Base-by-base conservation (phyloP, 148 eudicot species). In the Diospyros lotus region DNA sequence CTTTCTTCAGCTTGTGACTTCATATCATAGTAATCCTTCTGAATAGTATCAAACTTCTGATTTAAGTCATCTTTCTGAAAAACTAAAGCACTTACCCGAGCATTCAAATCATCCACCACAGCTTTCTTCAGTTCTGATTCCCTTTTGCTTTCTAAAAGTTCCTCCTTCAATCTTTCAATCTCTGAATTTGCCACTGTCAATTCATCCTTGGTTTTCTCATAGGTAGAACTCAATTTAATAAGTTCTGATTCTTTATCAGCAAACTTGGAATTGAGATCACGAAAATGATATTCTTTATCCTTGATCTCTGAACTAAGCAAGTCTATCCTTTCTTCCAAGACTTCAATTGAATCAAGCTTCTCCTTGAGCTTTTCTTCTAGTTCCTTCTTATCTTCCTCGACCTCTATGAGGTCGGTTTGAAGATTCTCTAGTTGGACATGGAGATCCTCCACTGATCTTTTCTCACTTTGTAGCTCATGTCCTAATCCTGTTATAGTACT, bases 321-420 rank as follows among this genome's bases (percentile, higher is more conserved):
- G 72, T 77, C 79, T 40, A 89, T 76, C 67, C 78, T 86, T 75
- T 87, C 97, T 84, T 89, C 83, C 87, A 96, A 73, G 68, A 75
- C 77, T 51, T 85, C 80, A 72, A 90, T 73, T 12, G 80, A 74
- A 61, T 80, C 76, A 68, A 87, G 75, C 85, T 90, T 92, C 86
- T 90, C 90, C 67, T 87, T 84, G 76, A 94, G 76, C 73, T 77
- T 78, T 74, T 79, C 88, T 81, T 89, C 89, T 9, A 94, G 81
- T 72, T 80, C 79, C 72, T 53, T 58, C 67, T 89, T 89, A 56
- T 83, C 84, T 79, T 84, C 77, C 60, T 18, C 76, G 51, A 92
- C 82, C 82, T 77, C 67, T 6, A 62, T 53, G 59, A 92, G 84
- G 75, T 82, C 69, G 39, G 38, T 72, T 66, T 74, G 77, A 55